Conservation (phyloP, 2,329 filamentous ascomycete species). For the Penicillium sp. region DNA sequence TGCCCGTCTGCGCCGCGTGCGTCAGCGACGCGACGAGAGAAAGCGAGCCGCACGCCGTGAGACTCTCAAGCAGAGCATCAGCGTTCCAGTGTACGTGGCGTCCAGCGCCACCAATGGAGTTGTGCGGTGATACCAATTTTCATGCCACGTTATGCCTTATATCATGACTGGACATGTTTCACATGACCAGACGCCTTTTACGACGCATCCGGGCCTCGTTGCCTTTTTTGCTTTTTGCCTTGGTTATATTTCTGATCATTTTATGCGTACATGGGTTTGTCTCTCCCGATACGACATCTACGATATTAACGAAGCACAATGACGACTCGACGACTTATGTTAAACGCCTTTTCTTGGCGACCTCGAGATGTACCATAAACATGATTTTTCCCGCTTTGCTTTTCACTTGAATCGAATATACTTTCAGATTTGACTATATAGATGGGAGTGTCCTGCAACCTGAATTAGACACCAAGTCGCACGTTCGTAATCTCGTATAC, state of each 20-base stretch:
- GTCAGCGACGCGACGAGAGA: conserved; percentile 44
- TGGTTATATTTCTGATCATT: conserved; percentile 1
- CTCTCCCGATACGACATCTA: conserved; percentile 16
- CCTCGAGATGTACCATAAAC: conserved; percentile 21
- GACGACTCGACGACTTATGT: conserved; percentile 20
- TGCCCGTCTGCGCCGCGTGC: conserved; percentile 46
- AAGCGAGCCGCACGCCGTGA: conserved; percentile 54
- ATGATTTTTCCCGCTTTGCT: neutral
- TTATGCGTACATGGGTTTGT: conserved; percentile 6
- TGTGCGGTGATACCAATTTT: conserved; percentile 10
- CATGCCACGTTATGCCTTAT: conserved; percentile 3
- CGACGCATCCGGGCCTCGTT: conserved; percentile 14
- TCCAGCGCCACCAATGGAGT: conserved; percentile 28
- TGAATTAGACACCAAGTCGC: neutral
- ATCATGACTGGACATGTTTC: conserved; percentile 16
- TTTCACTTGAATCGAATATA: neutral
- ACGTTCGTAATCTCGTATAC: neutral
- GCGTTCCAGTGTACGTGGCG: conserved; percentile 40
- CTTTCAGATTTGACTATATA: neutral
- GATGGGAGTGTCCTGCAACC: neutral
- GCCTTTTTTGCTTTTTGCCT: conserved; percentile 4
- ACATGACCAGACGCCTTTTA: conserved; percentile 11
- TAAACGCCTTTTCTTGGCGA: neutral
- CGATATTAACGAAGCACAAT: conserved; percentile 21
- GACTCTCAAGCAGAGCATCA: conserved; percentile 56